Evolutionary conservation across 208 protist species (phyloP).

Genomic region (Herpetomonas samuelpessoai): DNA sequence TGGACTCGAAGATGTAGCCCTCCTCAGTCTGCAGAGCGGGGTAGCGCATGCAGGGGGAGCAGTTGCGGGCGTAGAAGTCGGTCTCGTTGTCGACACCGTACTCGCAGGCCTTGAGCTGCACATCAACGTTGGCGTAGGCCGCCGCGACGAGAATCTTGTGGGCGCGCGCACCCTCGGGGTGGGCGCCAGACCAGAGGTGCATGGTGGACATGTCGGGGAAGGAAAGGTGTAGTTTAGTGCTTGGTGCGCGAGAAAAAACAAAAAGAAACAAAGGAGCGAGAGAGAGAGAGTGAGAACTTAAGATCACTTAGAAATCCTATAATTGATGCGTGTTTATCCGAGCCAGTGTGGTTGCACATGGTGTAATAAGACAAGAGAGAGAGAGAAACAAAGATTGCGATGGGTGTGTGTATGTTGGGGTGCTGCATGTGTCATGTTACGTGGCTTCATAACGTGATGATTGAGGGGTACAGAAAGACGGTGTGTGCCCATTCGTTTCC

Average conservation of each 20-base stretch:
- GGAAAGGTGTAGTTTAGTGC: neutral
- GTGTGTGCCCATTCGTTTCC: too few species aligned
- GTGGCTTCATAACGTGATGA: too few species aligned
- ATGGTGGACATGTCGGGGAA: slow-evolving; percentile 13
- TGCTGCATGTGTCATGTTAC: too few species aligned
- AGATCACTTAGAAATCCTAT: slow-evolving; percentile 1
- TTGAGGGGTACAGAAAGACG: too few species aligned
- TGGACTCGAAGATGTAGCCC: slow-evolving; percentile 84
- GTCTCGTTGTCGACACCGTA: slow-evolving; percentile 70
- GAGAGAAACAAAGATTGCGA: too few species aligned
- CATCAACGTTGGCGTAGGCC: slow-evolving; percentile 51
- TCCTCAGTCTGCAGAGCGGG: slow-evolving; percentile 77
- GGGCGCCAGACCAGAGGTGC: slow-evolving; percentile 19
- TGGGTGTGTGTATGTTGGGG: too few species aligned
- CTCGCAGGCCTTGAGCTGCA: slow-evolving; percentile 36
- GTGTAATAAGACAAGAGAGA: too few species aligned
- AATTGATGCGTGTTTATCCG: neutral
- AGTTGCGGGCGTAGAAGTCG: slow-evolving; percentile 52
- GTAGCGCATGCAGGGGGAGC: slow-evolving; percentile 60
- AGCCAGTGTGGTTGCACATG: too few species aligned
- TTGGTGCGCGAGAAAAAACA: neutral
- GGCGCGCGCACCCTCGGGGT: slow-evolving; percentile 42
- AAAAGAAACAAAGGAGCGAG: neutral
- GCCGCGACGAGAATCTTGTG: slow-evolving; percentile 70
- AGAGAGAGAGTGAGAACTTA: too few species aligned